Conservation (phyloP, 2,329 filamentous ascomycete species). For the Thielaviopsis populi region DNA sequence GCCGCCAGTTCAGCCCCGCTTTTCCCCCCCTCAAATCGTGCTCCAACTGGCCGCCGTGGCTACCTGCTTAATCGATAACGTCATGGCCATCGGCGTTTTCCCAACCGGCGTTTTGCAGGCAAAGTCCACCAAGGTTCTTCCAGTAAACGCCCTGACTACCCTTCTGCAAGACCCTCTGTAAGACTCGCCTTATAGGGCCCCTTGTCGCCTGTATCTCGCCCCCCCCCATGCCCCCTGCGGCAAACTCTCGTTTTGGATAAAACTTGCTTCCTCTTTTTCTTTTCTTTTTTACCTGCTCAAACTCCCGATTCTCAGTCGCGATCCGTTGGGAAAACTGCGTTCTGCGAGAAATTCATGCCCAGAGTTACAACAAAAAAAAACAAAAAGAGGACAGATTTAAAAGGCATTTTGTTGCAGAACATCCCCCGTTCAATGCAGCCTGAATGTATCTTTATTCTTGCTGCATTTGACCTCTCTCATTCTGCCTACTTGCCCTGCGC, state of each 20-base stretch:
- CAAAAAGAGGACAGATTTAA: slow-evolving; percentile 3
- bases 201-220: background rate
- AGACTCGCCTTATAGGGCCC: background rate
- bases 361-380: background rate
- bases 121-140: background rate
- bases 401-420: background rate
- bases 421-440: background rate
- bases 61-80: slow-evolving; percentile 5
- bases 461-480: background rate
- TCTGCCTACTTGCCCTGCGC: background rate
- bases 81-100: background rate
- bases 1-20: background rate
- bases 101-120: background rate
- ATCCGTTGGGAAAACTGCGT: slow-evolving; percentile 6
- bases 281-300: slow-evolving; percentile 3
- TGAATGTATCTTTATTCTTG: background rate
- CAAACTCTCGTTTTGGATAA: background rate
- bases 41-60: background rate
- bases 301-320: background rate
- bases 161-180: background rate
- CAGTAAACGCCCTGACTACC: background rate
- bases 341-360: background rate
- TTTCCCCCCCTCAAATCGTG: background rate
- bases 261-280: background rate
- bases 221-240: too few relatives aligned